phyloP scores from a whole-genome alignment of 148 eudicot genomes.

The Amaranthus palmeri region DNA sequence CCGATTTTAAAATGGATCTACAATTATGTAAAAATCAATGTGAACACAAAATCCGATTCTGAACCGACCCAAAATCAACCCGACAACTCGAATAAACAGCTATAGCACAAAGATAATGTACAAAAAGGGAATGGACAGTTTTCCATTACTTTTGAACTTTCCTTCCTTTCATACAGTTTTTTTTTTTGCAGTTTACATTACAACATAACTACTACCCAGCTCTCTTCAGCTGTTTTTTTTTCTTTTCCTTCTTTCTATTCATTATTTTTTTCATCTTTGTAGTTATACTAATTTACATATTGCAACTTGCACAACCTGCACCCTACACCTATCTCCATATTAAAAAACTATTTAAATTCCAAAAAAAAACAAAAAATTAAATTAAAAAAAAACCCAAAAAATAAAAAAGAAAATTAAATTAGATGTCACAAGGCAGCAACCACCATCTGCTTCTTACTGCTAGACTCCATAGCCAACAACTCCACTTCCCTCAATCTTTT shows the following conservation, averaged over 20 bases:
- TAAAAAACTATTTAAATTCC: not conserved
- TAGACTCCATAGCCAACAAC: conserved; percentile 28
- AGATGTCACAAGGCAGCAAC: conserved; percentile 37
- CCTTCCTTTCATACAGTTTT: conserved; percentile 24
- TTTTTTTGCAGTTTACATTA: not conserved
- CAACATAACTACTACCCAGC: conserved; percentile 12
- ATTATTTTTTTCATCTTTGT: not conserved
- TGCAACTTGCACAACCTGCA: conserved; percentile 27
- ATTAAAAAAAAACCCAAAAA: not conserved
- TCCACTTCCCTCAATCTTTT: conserved; percentile 32
- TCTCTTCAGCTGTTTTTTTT: conserved; percentile 29
- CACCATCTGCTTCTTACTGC: conserved; percentile 36
- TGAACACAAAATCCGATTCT: too few species aligned
- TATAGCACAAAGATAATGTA: conserved; percentile 13
- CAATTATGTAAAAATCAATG: too few species aligned
- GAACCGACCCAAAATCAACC: too few species aligned
- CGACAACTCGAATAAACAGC: too few species aligned
- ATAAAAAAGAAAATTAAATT: not conserved
- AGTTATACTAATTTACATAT: conserved; percentile 20
- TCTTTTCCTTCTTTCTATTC: not conserved
- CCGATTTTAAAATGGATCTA: too few species aligned
- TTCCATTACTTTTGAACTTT: conserved; percentile 20
- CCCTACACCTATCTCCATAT: conserved; percentile 21
- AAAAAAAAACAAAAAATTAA: conserved; percentile 5
- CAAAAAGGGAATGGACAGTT: conserved; percentile 9